Evolutionary conservation across 2,329 filamentous ascomycete genomes (phyloP).

Genomic region (Claviceps lovelessii): DNA sequence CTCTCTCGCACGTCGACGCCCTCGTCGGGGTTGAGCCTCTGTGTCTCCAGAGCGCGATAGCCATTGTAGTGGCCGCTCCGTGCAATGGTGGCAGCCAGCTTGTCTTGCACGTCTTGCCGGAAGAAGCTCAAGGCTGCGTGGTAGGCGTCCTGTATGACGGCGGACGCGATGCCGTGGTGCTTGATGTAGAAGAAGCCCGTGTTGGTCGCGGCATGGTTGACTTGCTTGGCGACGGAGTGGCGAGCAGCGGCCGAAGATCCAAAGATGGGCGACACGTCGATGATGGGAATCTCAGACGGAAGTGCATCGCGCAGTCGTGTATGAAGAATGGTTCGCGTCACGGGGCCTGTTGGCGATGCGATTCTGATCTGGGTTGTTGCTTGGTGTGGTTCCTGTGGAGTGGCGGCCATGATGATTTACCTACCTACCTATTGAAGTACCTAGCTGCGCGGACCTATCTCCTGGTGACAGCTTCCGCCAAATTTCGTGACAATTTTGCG

Average conservation of each 20-base stretch:
- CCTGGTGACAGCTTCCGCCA: too few species aligned
- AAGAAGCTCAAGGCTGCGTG: slow-evolving; percentile 31
- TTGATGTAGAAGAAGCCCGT: slow-evolving; percentile 43
- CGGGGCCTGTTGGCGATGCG: slow-evolving; percentile 22
- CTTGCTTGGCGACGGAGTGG: slow-evolving; percentile 23
- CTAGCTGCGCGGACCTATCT: too few species aligned
- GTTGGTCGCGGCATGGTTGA: slow-evolving; percentile 31
- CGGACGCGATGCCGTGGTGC: slow-evolving; percentile 27
- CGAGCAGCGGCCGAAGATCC: slow-evolving; percentile 21
- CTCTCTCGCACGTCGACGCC: slow-evolving; percentile 36
- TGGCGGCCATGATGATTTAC: slow-evolving; percentile 2
- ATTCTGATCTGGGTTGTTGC: slow-evolving; percentile 19
- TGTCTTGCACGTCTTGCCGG: slow-evolving; percentile 28
- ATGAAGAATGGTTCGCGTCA: slow-evolving; percentile 21
- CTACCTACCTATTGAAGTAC: too few species aligned
- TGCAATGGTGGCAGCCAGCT: slow-evolving; percentile 22
- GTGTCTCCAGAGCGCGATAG: slow-evolving; percentile 26
- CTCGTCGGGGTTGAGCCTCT: slow-evolving; percentile 35
- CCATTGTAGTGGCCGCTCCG: slow-evolving; percentile 33
- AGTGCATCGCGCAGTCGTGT: slow-evolving; percentile 23
- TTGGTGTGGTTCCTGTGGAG: background rate
- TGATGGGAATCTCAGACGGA: slow-evolving; percentile 35
- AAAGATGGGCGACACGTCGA: slow-evolving; percentile 32
- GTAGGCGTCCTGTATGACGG: slow-evolving; percentile 16
- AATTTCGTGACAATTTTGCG: too few species aligned